These are phyloP conservation scores for Talaromyces verruculosus DNA, from an alignment of 2,329 filamentous ascomycete species.

Conservation along the genomic window DNA sequence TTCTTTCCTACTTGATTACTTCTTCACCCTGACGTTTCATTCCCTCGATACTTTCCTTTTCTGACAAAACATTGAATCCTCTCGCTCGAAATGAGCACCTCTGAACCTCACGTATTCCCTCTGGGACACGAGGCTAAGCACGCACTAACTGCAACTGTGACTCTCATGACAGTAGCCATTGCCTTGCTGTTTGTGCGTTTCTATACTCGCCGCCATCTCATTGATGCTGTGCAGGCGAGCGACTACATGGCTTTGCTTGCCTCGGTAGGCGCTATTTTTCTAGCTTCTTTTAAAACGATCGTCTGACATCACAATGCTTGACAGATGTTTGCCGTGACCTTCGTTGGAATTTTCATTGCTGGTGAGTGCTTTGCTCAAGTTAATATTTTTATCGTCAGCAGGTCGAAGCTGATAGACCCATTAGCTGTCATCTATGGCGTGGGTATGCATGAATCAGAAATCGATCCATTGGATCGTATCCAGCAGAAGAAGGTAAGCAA, in stretches of 20 bases:
- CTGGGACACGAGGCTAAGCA: slow-evolving; percentile 31
- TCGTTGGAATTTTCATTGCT: slow-evolving; percentile 37
- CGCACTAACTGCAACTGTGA: slow-evolving; percentile 32
- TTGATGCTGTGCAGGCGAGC: slow-evolving; percentile 37
- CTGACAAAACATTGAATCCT: background rate
- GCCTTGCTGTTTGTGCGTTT: slow-evolving; percentile 34
- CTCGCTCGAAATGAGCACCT: slow-evolving; percentile 17
- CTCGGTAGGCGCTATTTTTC: slow-evolving; percentile 28
- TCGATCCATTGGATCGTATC: slow-evolving; percentile 31
- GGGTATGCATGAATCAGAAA: slow-evolving; percentile 36
- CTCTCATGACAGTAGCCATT: slow-evolving; percentile 35
- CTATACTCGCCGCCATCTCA: slow-evolving; percentile 34
- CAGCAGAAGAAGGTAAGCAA: slow-evolving; percentile 36
- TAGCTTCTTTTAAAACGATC: background rate
- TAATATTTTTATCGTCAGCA: background rate
- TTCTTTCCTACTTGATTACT: background rate
- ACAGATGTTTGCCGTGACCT: slow-evolving; percentile 35
- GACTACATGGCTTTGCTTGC: slow-evolving; percentile 40
- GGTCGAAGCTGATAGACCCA: background rate
- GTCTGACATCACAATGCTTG: background rate
- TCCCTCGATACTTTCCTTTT: background rate
- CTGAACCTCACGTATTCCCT: slow-evolving; percentile 25
- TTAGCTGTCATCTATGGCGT: slow-evolving; percentile 36
- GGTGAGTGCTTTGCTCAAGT: slow-evolving; percentile 3
- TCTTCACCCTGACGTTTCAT: background rate